phyloP scores from a whole-genome alignment of 1,139 yeast species.

The Diutina pseudorugosa region DNA sequence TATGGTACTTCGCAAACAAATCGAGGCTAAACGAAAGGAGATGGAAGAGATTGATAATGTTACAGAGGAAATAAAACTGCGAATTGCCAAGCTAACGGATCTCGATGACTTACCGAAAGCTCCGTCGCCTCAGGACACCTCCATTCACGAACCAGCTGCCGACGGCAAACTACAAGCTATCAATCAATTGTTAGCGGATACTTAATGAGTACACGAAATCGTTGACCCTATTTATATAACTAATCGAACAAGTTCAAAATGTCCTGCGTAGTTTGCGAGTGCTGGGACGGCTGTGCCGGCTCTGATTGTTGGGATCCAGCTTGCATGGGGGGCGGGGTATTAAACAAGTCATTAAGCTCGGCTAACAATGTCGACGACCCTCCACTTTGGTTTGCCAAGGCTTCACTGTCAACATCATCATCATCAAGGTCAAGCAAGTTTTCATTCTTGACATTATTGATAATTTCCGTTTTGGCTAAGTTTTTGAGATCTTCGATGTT shows the following conservation, averaged over 20 bases:
- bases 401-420: conserved; percentile 30
- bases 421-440: conserved; percentile 76
- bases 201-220: not conserved
- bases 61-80: conserved; percentile 29
- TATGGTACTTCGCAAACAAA: conserved; percentile 53
- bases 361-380: conserved; percentile 29
- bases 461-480: conserved; percentile 68
- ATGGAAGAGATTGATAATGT: conserved; percentile 38
- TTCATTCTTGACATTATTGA: conserved; percentile 57
- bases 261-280: conserved; percentile 14
- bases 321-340: conserved; percentile 17
- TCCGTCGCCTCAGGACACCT: not conserved
- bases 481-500: conserved; percentile 67
- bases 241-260: conserved; percentile 30
- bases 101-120: not conserved
- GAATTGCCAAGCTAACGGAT: conserved; percentile 20
- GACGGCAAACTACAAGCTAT: not conserved
- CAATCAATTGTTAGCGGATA: not conserved
- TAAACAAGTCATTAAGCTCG: conserved; percentile 60
- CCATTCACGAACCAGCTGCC: not conserved
- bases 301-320: conserved; percentile 6
- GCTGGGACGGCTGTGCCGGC: not conserved
- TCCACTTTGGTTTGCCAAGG: conserved; percentile 10
- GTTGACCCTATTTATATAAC: not conserved
- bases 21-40: conserved; percentile 40